Evolutionary conservation across 2,329 filamentous ascomycete genomes (phyloP).

Genomic region (Teratosphaeria destructans): DNA sequence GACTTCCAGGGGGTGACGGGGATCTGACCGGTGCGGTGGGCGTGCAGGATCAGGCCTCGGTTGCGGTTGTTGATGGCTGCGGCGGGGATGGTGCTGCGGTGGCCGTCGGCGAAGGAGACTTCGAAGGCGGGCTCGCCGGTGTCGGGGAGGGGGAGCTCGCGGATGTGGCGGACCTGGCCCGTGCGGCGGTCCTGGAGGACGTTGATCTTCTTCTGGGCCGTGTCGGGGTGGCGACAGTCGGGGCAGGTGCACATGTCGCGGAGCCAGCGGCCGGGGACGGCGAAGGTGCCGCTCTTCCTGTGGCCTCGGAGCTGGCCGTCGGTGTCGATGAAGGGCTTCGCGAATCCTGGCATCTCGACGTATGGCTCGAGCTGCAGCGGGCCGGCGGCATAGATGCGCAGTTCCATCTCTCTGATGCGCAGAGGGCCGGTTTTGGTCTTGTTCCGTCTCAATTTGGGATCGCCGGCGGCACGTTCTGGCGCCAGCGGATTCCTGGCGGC

Average conservation of each 20-base stretch:
- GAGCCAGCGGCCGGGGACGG: not conserved
- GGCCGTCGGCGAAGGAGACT: constrained; percentile 12
- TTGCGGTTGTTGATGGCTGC: constrained; percentile 5
- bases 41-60: constrained; percentile 4
- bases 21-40: constrained; percentile 10
- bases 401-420: not conserved
- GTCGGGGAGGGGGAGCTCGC: not conserved
- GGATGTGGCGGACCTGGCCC: not conserved
- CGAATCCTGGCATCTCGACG: not conserved
- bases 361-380: not conserved
- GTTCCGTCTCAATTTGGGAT: not conserved
- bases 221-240: constrained; percentile 20
- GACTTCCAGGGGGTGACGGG: constrained; percentile 15
- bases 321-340: not conserved
- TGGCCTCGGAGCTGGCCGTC: not conserved
- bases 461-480: not conserved
- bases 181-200: constrained; percentile 16
- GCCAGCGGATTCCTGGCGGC: not conserved
- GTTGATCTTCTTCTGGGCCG: constrained; percentile 22
- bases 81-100: constrained; percentile 8
- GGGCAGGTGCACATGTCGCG: constrained; percentile 8
- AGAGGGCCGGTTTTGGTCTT: not conserved
- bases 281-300: not conserved
- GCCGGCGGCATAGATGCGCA: not conserved
- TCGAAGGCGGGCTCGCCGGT: constrained; percentile 5